Evolutionary conservation across 2,329 filamentous ascomycete genomes (phyloP).

Genomic region (Aspergillus awamori): DNA sequence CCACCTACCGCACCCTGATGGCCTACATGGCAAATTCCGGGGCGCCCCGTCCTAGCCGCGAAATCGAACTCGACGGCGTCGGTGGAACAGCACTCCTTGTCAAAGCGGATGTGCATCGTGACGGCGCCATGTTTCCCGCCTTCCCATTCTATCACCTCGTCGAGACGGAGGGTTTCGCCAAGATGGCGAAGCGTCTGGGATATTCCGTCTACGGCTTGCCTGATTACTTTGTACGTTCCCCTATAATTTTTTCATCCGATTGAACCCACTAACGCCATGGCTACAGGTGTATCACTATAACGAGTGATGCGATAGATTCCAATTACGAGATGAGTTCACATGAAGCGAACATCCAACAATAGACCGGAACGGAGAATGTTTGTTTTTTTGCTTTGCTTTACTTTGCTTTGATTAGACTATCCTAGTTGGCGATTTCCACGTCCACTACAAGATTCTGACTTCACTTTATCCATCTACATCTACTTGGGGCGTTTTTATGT

Average conservation of each 20-base stretch:
- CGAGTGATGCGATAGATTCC: slow-evolving; percentile 57
- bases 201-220: slow-evolving; percentile 87
- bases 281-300: slow-evolving; percentile 84
- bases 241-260: slow-evolving; percentile 2
- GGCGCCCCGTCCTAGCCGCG: slow-evolving; percentile 60
- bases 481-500: neutral
- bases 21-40: slow-evolving; percentile 68
- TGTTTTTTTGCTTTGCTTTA: neutral
- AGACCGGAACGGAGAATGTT: neutral
- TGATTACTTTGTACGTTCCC: slow-evolving; percentile 81
- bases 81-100: slow-evolving; percentile 91
- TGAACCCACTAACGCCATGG: slow-evolving; percentile 8
- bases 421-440: neutral
- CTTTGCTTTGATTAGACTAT: neutral
- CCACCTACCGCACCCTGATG: slow-evolving; percentile 91
- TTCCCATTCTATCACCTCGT: slow-evolving; percentile 97
- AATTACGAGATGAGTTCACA: neutral
- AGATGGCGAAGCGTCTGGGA: slow-evolving; percentile 88
- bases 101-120: slow-evolving; percentile 93
- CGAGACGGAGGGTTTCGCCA: slow-evolving; percentile 96
- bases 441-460: neutral
- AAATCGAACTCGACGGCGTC: slow-evolving; percentile 85
- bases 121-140: slow-evolving; percentile 97
- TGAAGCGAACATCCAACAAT: neutral
- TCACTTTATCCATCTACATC: neutral